Conservation (phyloP, 2,329 filamentous ascomycete species). For the Amesomyces nigricolor region DNA sequence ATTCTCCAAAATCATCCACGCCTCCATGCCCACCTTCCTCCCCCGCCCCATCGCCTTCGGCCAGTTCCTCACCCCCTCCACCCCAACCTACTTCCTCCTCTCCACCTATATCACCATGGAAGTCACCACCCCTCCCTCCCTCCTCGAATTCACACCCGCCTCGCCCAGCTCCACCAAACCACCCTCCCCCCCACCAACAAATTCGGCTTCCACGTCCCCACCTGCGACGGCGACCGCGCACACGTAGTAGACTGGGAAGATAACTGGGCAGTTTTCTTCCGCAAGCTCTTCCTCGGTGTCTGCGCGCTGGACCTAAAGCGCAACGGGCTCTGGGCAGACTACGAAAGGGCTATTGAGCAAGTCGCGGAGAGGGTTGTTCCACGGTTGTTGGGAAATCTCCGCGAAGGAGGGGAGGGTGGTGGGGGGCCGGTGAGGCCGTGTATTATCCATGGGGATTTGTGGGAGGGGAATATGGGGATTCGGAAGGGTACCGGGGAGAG, state of each 20-base stretch:
- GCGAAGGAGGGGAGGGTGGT: conserved; percentile 26
- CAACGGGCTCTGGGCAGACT: conserved; percentile 24
- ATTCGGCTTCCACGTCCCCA: conserved; percentile 35
- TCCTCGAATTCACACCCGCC: conserved; percentile 17
- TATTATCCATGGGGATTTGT: conserved; percentile 38
- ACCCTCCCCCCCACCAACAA: conserved; percentile 27
- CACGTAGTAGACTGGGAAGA: conserved; percentile 31
- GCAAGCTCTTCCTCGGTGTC: conserved; percentile 22
- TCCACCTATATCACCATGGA: conserved; percentile 25
- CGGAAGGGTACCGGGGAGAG: conserved; percentile 28
- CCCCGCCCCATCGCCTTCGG: conserved; percentile 10
- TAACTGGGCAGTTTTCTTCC: conserved; percentile 28
- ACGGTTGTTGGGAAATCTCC: conserved; percentile 21
- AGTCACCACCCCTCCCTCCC: conserved; percentile 17
- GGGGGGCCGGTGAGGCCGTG: conserved; percentile 28
- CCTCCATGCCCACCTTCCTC: conserved; percentile 8
- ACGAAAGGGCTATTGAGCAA: conserved; percentile 20
- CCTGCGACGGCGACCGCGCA: conserved; percentile 32
- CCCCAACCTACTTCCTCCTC: conserved; percentile 22
- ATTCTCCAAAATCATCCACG: conserved; percentile 11
- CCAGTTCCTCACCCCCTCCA: conserved; percentile 2
- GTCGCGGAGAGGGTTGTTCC: conserved; percentile 31
- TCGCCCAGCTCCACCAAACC: conserved; percentile 24
- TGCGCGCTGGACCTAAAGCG: conserved; percentile 21
- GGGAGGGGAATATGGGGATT: conserved; percentile 37